Base-by-base conservation (phyloP, 106 monocot genomes). In the Apostasia shenzhenica region DNA sequence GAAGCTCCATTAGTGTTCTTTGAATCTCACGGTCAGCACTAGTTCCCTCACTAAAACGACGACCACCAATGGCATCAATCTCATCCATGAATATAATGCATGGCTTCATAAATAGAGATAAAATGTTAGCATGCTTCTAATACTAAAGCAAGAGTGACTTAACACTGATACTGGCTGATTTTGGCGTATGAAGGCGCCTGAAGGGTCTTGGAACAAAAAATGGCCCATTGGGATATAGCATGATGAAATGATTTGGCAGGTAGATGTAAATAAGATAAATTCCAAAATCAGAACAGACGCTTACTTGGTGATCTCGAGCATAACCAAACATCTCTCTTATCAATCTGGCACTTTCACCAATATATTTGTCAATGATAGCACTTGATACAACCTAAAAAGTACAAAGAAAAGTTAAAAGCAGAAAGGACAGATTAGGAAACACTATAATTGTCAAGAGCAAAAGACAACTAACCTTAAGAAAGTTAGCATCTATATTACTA, bases 1-100 rank as follows among this genome's bases (percentile, higher is more conserved):
- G 95, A n/a, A 97, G 81, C 73, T 97, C 95, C 95, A 97, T 97
- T 45, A 97, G 67, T 48, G 95, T 97, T 73, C 95, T 61, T 61
- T 63, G 75, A 76, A 76, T 76, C 51, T 76, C 75, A 49, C 89
- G 82, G 49, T 89, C 89, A 73, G 89, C 89, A 81, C 89, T 89
- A 48, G 89, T 85, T 70, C 89, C 89, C 72, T 89, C 85, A 57
- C 89, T 89, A 78, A 89, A 89, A 42, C 85, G 89, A 26, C 89
- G 89, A 12, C 89, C 89, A 75, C 89, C 89, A 66, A 89, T 89
- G 54, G 89, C 89, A 85, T 85, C 85, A 46, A 89, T 89, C 75
- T 89, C 89, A 78, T 89, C 89, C 89, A 89, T 89, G 61, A 89
- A 89, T 68, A 89, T 82, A 62, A 85, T 89, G 82, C 89, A 89